phyloP scores from a whole-genome alignment of 768 basidiomycete genomes.

The Tricholoma bakamatsutake region DNA sequence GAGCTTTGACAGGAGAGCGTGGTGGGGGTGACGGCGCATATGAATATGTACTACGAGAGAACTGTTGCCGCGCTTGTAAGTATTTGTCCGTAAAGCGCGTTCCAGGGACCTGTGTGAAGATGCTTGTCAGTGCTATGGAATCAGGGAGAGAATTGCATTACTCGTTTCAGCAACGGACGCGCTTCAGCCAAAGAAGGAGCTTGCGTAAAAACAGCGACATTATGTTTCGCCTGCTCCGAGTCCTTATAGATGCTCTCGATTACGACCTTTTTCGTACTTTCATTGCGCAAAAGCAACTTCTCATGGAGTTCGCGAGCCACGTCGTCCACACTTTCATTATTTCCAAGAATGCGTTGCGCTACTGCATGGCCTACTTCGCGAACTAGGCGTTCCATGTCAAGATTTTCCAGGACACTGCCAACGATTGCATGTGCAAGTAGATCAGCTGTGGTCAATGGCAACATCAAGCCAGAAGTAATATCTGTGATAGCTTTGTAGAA shows the following conservation, averaged over 20 bases:
- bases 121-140: constrained; percentile 8
- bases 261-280: constrained; percentile 94
- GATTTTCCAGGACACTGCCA: constrained; percentile 93
- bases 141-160: constrained; percentile 23
- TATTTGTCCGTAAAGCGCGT: constrained; percentile 98
- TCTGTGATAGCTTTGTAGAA: constrained; percentile 90
- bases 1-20: constrained; percentile 35
- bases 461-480: constrained; percentile 94
- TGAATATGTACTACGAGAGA: constrained; percentile 49
- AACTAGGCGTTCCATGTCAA: constrained; percentile 97
- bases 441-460: constrained; percentile 93
- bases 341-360: constrained; percentile 84
- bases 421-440: constrained; percentile 94
- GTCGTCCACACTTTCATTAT: constrained; percentile 94
- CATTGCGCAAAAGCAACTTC: constrained; percentile 82
- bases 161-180: constrained; percentile 72
- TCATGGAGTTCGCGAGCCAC: constrained; percentile 94
- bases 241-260: constrained; percentile 97
- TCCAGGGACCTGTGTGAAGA: constrained; percentile 66
- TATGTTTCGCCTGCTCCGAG: constrained; percentile 82
- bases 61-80: constrained; percentile 61
- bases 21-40: constrained; percentile 45
- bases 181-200: constrained; percentile 69
- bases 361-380: constrained; percentile 93
- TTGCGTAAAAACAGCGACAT: constrained; percentile 79